Evolutionary conservation across 306 rosid genomes (phyloP).

Genomic region (Oemleria cerasiformis): DNA sequence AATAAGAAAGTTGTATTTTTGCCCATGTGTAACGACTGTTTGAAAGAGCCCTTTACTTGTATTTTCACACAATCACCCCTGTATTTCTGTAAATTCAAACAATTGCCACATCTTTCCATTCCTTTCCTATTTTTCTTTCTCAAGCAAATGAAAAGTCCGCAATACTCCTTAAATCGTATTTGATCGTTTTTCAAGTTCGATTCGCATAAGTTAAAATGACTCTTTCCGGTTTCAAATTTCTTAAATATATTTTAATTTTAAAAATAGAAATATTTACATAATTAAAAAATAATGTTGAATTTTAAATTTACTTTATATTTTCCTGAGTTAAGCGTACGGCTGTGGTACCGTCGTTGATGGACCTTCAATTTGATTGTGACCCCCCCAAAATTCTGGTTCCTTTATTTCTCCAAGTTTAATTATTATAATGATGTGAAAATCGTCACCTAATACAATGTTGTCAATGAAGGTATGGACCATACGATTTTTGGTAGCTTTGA

Average conservation of each 20-base stretch:
- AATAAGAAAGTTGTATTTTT: background rate
- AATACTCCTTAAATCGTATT: no score
- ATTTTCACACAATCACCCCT: background rate
- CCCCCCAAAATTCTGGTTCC: background rate
- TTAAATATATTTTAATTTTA: no score
- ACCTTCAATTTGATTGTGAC: slow-evolving; percentile 6
- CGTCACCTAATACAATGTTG: background rate
- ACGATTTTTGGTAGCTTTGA: background rate
- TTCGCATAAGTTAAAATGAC: no score
- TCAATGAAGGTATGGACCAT: background rate
- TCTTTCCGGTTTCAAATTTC: no score
- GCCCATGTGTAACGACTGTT: background rate
- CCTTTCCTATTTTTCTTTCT: background rate
- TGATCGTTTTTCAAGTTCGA: fast-evolving
- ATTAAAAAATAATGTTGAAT: no score
- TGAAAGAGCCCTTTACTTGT: background rate
- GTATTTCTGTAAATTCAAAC: background rate
- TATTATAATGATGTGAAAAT: background rate
- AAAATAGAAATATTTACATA: no score
- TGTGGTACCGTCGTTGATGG: background rate
- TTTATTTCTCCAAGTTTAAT: background rate
- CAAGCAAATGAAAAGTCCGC: no score
- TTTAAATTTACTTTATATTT: no score
- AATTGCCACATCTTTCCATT: background rate
- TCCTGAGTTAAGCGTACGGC: no score